Base-by-base conservation (phyloP, 805 yeast genomes). In the Suhomyces sp. region DNA sequence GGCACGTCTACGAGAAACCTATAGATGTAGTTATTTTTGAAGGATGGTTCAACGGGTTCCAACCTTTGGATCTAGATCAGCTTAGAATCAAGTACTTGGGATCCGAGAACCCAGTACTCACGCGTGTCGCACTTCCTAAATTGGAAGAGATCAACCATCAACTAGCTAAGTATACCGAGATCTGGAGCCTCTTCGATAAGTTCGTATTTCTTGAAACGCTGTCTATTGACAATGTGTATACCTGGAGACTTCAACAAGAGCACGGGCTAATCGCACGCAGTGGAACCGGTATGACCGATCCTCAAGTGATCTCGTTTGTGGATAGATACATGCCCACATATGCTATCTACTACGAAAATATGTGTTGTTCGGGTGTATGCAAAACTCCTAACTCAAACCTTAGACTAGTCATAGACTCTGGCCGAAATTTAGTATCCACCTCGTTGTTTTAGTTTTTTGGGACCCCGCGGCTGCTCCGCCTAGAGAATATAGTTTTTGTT, bases 1-100 rank as follows among this genome's bases (percentile, higher is more conserved):
- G 86, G 86, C 59, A 59, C 2, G 22, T 9, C 2, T 56, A 61
- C 23, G 60, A 61, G 0, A 53, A 55, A 1, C 79, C 80, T 2
- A 74, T 83, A 3, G 90, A 88, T 60, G 79, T 91, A 3, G 78
- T 93, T 2, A 67, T 93, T 1, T 76, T 94, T 41, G 99, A 93
- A 70, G 99, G 98, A 4, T 93, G 99, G 99, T 90, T 92, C 71
- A 79, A 84, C 23, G 98, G 98, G 1, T 93, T 84, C 64, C 56
- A 64, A 47, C 64, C 75, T 17, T 52, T 73, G 15, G 66, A 61
- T 22, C 51, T 45, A 2, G 63, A 60, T 8, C 57, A 58, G 48
- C 49, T 74, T 8, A 53, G 62, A 17, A 12, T 61, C 6, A 57
- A 47, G 17, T 66, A 64, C 54, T 53, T 66, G 38, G 50, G 63